Evolutionary conservation across 495 filamentous ascomycete species (phyloP).

Genomic region (Terfezia claveryi): DNA sequence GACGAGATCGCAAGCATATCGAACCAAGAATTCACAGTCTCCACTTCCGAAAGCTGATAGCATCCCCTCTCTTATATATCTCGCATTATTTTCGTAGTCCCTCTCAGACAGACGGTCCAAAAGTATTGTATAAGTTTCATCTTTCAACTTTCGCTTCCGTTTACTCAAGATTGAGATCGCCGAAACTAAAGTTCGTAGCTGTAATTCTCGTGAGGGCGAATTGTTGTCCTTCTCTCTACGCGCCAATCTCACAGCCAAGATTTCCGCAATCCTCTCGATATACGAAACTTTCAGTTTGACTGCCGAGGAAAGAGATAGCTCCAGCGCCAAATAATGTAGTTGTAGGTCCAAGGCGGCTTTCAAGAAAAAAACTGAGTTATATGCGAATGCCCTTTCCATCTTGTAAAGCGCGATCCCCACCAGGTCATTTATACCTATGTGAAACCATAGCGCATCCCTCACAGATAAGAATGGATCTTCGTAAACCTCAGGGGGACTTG

Average conservation of each 20-base stretch:
- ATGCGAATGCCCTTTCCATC: slow-evolving; percentile 18
- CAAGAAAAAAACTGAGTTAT: slow-evolving; percentile 18
- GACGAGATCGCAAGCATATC: slow-evolving; percentile 19
- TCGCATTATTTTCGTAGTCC: slow-evolving; percentile 11
- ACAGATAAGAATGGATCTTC: slow-evolving; percentile 13
- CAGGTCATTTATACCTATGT: slow-evolving; percentile 15
- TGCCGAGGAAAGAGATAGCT: slow-evolving; percentile 4
- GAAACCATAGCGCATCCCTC: slow-evolving; percentile 14
- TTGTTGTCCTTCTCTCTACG: slow-evolving; percentile 13
- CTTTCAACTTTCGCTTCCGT: slow-evolving; percentile 8
- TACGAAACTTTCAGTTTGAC: slow-evolving; percentile 8
- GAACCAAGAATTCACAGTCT: slow-evolving; percentile 17
- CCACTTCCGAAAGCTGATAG: slow-evolving; percentile 6
- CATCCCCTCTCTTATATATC: slow-evolving; percentile 5
- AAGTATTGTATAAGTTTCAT: slow-evolving; percentile 12
- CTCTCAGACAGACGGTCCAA: slow-evolving; percentile 18
- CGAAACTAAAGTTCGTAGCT: slow-evolving; percentile 17
- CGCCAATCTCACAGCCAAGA: slow-evolving; percentile 14
- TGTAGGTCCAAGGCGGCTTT: slow-evolving; percentile 19
- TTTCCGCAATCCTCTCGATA: slow-evolving; percentile 13
- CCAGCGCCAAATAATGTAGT: slow-evolving; percentile 10
- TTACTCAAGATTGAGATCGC: slow-evolving; percentile 14
- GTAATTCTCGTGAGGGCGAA: slow-evolving; percentile 16
- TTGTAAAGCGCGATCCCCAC: slow-evolving; percentile 12
- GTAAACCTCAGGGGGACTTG: slow-evolving; percentile 1